Evolutionary conservation across 805 yeast species (phyloP).

Genomic region (Isabelozyma heimii): DNA sequence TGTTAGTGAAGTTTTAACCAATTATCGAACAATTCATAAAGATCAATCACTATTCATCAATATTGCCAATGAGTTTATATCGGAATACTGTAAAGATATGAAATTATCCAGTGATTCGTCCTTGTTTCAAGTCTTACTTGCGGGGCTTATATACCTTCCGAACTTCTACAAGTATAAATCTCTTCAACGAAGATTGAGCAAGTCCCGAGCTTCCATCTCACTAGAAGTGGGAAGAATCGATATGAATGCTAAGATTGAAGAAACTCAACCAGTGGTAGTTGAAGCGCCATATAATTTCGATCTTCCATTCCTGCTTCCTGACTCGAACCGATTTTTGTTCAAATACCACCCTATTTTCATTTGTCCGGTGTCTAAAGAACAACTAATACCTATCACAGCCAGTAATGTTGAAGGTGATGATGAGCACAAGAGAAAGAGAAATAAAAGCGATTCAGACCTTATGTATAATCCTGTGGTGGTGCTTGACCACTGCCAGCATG

Average conservation of each 20-base stretch:
- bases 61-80: constrained; percentile 38
- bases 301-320: constrained; percentile 42
- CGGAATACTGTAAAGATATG: constrained; percentile 36
- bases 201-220: neutral
- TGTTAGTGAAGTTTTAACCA: constrained; percentile 28
- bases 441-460: constrained; percentile 4
- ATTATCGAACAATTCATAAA: constrained; percentile 20
- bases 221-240: too few relatives aligned
- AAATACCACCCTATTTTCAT: constrained; percentile 43
- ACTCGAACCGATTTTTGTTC: constrained; percentile 36
- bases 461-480: constrained; percentile 40
- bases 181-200: constrained; percentile 29
- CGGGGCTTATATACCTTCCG: constrained; percentile 41
- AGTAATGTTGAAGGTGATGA: constrained; percentile 10
- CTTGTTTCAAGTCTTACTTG: constrained; percentile 36
- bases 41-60: constrained; percentile 29
- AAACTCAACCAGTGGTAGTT: constrained; percentile 1
- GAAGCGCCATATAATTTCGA: constrained; percentile 26
- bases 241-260: neutral
- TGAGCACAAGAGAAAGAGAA: constrained; percentile 14
- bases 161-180: constrained; percentile 40
- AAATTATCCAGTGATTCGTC: constrained; percentile 39
- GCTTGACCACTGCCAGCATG: constrained; percentile 38
- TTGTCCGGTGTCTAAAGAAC: constrained; percentile 46
- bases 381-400: constrained; percentile 32